Conservation (phyloP, 2,329 filamentous ascomycete genomes). For the Xylariaceae sp. region DNA sequence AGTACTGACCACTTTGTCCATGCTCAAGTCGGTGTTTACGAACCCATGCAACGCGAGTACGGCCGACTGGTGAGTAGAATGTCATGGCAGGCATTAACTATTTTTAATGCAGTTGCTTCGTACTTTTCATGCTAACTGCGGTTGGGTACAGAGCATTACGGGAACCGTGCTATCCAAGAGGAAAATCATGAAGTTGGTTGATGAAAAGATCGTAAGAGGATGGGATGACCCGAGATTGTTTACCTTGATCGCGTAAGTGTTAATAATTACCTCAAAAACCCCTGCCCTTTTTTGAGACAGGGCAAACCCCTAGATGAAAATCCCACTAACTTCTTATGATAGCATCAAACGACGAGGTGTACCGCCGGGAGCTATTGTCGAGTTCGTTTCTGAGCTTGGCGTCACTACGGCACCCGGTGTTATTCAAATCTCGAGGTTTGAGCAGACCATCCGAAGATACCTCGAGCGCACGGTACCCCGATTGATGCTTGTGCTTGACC, state of each 20-base stretch:
- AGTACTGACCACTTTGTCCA: not conserved
- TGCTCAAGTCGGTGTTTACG: slow-evolving; percentile 61
- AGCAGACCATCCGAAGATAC: slow-evolving; percentile 77
- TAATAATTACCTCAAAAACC: not conserved
- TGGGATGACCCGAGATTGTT: slow-evolving; percentile 92
- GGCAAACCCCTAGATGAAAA: slow-evolving; percentile 12
- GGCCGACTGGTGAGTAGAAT: slow-evolving; percentile 28
- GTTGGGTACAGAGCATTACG: slow-evolving; percentile 52
- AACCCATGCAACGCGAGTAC: slow-evolving; percentile 91
- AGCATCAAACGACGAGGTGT: slow-evolving; percentile 72
- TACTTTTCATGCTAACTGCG: not conserved
- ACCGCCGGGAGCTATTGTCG: slow-evolving; percentile 79
- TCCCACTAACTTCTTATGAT: slow-evolving; percentile 41
- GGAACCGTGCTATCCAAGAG: slow-evolving; percentile 87
- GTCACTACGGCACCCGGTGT: slow-evolving; percentile 77
- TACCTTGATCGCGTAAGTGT: slow-evolving; percentile 12
- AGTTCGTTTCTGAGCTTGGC: slow-evolving; percentile 86
- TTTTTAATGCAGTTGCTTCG: not conserved
- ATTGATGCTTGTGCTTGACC: slow-evolving; percentile 84
- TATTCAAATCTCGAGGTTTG: slow-evolving; percentile 77
- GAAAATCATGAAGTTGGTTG: slow-evolving; percentile 72
- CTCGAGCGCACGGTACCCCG: slow-evolving; percentile 84
- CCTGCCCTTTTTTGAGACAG: not conserved
- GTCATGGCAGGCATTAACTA: too few relatives aligned
- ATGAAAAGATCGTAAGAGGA: slow-evolving; percentile 69